Percentiles rank a stretch among this genome's conserved stretches.
Evolutionary conservation across 306 rosid species (phyloP).

Genomic region (Prunus mongolica): DNA sequence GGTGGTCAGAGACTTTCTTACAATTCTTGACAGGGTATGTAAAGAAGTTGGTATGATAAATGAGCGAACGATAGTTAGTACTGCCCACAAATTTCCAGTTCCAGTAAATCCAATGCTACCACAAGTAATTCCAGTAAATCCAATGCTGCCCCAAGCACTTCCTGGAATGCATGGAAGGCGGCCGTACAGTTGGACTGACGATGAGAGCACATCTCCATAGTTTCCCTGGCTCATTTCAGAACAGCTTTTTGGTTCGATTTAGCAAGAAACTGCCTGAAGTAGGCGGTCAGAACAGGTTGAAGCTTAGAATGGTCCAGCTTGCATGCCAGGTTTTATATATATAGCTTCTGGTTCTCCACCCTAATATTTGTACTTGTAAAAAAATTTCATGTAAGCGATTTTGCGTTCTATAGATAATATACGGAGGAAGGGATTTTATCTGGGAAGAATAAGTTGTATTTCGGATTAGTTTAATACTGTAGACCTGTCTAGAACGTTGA

Average conservation of each 20-base stretch:
- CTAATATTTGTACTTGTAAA: conserved; percentile 46
- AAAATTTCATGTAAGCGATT: conserved; percentile 69
- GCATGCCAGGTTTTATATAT: conserved; percentile 2
- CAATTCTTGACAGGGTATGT: conserved; percentile 77
- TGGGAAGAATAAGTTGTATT: conserved; percentile 27
- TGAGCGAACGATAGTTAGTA: conserved; percentile 71
- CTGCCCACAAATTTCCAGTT: conserved; percentile 81
- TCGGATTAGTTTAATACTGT: conserved; percentile 21
- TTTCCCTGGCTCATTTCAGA: conserved; percentile 9
- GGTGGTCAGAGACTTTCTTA: conserved; percentile 87
- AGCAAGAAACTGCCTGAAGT: conserved; percentile 38
- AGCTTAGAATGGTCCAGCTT: conserved; percentile 24
- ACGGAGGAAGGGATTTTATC: conserved; percentile 45
- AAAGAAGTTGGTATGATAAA: conserved; percentile 88
- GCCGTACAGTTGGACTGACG: conserved; percentile 53
- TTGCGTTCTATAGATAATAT: conserved; percentile 61
- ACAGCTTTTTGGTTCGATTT: conserved; percentile 32
- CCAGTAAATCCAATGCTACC: conserved; percentile 81
- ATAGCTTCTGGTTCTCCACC: conserved; percentile 3
- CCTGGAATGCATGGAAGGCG: conserved; percentile 45
- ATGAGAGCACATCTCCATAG: conserved; percentile 48
- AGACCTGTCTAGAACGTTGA: neutral
- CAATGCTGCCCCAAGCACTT: conserved; percentile 69
- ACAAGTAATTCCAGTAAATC: conserved; percentile 60
- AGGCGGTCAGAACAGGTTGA: conserved; percentile 30